These are phyloP conservation scores for Aspergillus haitiensis DNA, from an alignment of 495 filamentous ascomycete species.

Conservation along the genomic window DNA sequence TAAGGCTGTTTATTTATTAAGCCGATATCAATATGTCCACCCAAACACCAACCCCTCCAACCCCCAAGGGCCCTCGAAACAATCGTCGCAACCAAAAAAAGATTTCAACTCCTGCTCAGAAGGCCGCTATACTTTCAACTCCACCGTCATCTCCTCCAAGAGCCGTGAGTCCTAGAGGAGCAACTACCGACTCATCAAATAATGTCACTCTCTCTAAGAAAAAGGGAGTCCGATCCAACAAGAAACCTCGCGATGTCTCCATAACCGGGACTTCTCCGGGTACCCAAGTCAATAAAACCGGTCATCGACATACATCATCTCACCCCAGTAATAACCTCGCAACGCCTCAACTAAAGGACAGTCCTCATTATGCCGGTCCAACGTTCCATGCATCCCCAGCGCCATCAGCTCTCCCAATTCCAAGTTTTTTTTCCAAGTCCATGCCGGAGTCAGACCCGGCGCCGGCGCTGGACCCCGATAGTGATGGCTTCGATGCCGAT, in stretches of 20 bases:
- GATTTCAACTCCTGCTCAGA: slow-evolving; percentile 38
- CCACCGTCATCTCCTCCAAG: slow-evolving; percentile 48
- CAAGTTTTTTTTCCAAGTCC: slow-evolving; percentile 85
- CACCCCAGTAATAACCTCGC: slow-evolving; percentile 35
- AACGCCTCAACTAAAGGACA: slow-evolving; percentile 50
- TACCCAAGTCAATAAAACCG: slow-evolving; percentile 22
- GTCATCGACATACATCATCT: slow-evolving; percentile 37
- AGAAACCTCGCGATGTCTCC: slow-evolving; percentile 37
- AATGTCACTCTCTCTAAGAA: slow-evolving; percentile 40
- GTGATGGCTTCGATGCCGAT: slow-evolving; percentile 37
- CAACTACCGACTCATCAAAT: slow-evolving; percentile 36
- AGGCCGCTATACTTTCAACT: slow-evolving; percentile 35
- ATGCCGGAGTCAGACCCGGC: slow-evolving; percentile 57
- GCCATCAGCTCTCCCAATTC: slow-evolving; percentile 87
- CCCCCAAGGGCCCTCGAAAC: slow-evolving; percentile 43
- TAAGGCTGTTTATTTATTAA: slow-evolving; percentile 52
- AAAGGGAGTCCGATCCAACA: slow-evolving; percentile 38
- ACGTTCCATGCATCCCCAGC: slow-evolving; percentile 96
- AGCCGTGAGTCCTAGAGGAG: slow-evolving; percentile 37
- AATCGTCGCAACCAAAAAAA: slow-evolving; percentile 41
- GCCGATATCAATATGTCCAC: slow-evolving; percentile 48
- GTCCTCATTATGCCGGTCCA: slow-evolving; percentile 79
- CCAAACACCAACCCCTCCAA: slow-evolving; percentile 41
- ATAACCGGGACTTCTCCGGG: slow-evolving; percentile 26
- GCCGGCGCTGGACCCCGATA: slow-evolving; percentile 40